Evolutionary conservation across 208 protist genomes (phyloP).

Genomic region (Leishmania lainsoni): DNA sequence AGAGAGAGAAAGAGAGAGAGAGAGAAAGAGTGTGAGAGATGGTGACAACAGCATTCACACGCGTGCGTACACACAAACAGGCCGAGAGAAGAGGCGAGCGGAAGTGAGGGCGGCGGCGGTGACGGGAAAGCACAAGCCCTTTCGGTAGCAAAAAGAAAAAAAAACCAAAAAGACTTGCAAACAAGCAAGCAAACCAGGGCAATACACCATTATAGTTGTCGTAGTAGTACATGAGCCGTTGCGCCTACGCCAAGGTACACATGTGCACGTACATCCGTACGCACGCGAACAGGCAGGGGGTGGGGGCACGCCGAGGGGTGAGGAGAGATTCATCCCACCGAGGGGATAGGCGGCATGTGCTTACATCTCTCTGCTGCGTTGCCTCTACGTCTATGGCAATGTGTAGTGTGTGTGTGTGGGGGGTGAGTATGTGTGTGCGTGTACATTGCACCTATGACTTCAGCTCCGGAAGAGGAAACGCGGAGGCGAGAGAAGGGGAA

Average conservation of each 20-base stretch:
- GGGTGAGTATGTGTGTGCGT: not conserved
- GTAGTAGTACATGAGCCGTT: constrained; percentile 7
- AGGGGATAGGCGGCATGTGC: not conserved
- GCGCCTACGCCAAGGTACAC: not conserved
- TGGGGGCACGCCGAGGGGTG: not conserved
- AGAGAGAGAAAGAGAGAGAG: not conserved
- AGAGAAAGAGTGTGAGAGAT: not conserved
- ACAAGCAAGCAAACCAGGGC: constrained; percentile 1
- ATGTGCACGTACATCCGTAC: not conserved
- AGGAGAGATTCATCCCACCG: not conserved
- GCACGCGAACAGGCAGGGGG: not conserved
- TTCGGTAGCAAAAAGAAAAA: not conserved
- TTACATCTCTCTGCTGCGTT: not conserved
- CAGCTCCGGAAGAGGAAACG: not conserved
- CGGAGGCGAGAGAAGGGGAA: not conserved
- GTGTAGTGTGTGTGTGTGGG: not conserved
- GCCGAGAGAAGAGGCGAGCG: not conserved
- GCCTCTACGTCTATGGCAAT: not conserved
- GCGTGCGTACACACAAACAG: not conserved
- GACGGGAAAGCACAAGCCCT: not conserved
- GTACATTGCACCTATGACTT: not conserved
- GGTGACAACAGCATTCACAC: not conserved
- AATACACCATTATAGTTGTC: not conserved
- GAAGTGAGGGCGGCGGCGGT: not conserved
- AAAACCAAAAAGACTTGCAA: not conserved